Base-by-base conservation (phyloP, 192 early-diverging fungal species). In the Coemansia sp. region DNA sequence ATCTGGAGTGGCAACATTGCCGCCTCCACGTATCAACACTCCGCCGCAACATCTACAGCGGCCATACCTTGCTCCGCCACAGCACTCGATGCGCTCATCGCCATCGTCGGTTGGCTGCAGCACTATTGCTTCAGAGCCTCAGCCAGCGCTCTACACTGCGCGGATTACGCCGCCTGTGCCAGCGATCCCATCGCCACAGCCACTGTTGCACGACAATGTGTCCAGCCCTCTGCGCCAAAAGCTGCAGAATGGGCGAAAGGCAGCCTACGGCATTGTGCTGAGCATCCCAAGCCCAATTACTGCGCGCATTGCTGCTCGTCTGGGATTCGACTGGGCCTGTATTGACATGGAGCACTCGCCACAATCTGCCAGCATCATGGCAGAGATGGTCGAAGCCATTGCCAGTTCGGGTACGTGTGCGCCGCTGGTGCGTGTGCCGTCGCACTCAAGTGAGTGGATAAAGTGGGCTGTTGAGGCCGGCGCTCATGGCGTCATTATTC, bases 301-400 rank as follows among this genome's bases (percentile, higher is more conserved):
- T 6, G 79, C 79, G 12, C 62, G 52, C 11, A 14, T 69, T 0
- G 70, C 70, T 0, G 61, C 79, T 24, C 51, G 70, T 1, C 63
- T 76, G 23, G 79, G 79, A 7, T 82, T 66, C 21, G 79, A 76
- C 59, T 82, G 73, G 73, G 79, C 79, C 19, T 66, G 61, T 24
- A 56, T 82, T 19, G 79, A 72, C 47, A 55, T 73, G 66, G 73
- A 72, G 39, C 50, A 65, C 60, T 62, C 54, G 37, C 66, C 57
- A 35, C 70, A 69, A 23, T 48, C 66, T 6, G 70, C 78, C 17
- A 68, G 25, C 25, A 39, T 64, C 12, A 69, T 81, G 70, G 66
- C 79, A 5, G 79, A 68, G 6, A 76, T 76, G 79, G 64, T 82
- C 4, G 73, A 66, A 10, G 73, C 78, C 0, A 62, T 82, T n/a